Evolutionary conservation across 495 filamentous ascomycete species (phyloP).

Genomic region (Tuber borchii): DNA sequence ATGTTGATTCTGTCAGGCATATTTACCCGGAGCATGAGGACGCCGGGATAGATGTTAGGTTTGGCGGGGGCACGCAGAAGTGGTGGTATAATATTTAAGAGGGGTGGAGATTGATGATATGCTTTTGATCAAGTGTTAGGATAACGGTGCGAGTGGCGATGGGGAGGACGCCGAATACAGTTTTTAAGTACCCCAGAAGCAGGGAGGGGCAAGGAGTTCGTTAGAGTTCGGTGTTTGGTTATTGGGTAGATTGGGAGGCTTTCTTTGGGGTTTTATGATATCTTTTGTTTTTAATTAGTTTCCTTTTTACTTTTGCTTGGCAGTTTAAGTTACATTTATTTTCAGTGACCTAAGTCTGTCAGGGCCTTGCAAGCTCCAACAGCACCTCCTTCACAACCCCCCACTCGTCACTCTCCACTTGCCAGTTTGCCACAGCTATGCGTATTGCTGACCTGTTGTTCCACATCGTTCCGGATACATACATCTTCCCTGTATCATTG

Average conservation of each 20-base stretch:
- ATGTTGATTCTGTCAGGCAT: slow-evolving; percentile 58
- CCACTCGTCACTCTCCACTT: slow-evolving; percentile 51
- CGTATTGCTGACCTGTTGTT: slow-evolving; percentile 62
- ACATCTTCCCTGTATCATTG: slow-evolving; percentile 67
- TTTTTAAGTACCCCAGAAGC: slow-evolving; percentile 68
- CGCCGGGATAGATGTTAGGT: slow-evolving; percentile 66
- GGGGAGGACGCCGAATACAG: slow-evolving; percentile 68
- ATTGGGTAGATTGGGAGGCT: slow-evolving; percentile 51
- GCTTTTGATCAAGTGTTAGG: slow-evolving; percentile 75
- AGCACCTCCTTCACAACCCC: slow-evolving; percentile 46
- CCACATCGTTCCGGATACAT: slow-evolving; percentile 78
- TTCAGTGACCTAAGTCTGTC: background rate
- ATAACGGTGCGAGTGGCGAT: slow-evolving; percentile 52
- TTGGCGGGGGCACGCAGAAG: slow-evolving; percentile 51
- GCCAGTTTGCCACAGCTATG: slow-evolving; percentile 81
- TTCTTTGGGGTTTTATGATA: background rate
- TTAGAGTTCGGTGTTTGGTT: slow-evolving; percentile 78
- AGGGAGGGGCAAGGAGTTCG: slow-evolving; percentile 58
- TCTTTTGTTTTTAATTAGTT: background rate
- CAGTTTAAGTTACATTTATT: background rate
- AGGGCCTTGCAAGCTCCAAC: background rate
- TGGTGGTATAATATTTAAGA: slow-evolving; percentile 54
- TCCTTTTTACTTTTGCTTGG: background rate
- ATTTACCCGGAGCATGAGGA: slow-evolving; percentile 66
- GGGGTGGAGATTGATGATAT: slow-evolving; percentile 70